A percentile compares a stretch with the other conserved stretches of the same genome.
Conservation (phyloP, 2,329 filamentous ascomycete species). For the Tolypocladium ophioglossoides region DNA sequence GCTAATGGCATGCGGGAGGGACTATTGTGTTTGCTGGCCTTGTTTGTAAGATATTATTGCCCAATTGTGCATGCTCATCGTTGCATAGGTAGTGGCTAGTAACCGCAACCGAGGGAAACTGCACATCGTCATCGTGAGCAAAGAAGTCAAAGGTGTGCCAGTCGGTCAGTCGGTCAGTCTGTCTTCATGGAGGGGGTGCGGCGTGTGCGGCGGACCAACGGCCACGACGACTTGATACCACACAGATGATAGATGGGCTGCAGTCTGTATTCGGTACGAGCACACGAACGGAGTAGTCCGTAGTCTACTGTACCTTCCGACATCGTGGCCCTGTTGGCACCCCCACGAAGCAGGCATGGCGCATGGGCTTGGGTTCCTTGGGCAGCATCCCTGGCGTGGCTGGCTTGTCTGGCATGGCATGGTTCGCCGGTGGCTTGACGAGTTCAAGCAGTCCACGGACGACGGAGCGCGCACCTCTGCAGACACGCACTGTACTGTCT, state of each 20-base stretch:
- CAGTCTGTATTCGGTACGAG: background rate
- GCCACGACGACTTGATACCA: background rate
- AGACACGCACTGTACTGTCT: too few relatives aligned
- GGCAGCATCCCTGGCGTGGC: conserved; percentile 1
- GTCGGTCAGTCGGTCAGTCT: background rate
- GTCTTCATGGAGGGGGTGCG: background rate
- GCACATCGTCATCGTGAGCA: background rate
- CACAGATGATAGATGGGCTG: background rate
- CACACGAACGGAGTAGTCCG: background rate
- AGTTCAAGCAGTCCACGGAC: too few relatives aligned
- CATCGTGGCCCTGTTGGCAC: background rate
- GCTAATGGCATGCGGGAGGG: conserved; percentile 5
- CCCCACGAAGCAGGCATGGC: background rate
- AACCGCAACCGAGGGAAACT: background rate
- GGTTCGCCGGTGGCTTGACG: conserved; percentile 1
- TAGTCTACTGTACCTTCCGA: background rate
- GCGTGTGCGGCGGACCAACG: background rate
- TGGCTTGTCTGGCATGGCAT: background rate
- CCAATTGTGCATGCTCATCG: background rate
- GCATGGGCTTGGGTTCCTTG: conserved; percentile 4
- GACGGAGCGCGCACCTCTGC: too few relatives aligned
- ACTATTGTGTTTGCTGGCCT: background rate
- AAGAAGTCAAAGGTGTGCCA: background rate
- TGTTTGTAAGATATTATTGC: background rate
- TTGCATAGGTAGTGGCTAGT: background rate